phyloP scores from a whole-genome alignment of 305 asterid species.

The Fraxinus platypoda region DNA sequence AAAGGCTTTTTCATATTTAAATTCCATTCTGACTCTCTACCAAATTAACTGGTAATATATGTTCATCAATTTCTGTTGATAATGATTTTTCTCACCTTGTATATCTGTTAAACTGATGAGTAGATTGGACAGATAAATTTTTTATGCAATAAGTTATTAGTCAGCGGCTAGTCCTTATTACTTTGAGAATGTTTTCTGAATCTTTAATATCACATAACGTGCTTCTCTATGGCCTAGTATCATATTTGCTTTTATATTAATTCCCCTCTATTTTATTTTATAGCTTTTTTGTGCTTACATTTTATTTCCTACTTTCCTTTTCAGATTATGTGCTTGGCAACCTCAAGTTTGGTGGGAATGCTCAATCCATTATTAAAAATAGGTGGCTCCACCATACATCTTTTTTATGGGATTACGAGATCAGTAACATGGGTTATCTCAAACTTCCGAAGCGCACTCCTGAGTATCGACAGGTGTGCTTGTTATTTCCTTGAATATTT shows the following conservation, averaged over 20 bases:
- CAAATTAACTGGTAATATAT: background rate
- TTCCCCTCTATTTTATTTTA: background rate
- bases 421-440: conserved; percentile 72
- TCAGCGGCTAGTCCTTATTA: background rate
- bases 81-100: background rate
- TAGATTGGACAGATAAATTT: background rate
- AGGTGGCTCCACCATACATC: conserved; percentile 97
- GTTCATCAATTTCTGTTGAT: background rate
- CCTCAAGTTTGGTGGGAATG: conserved; percentile 90
- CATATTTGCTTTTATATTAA: background rate
- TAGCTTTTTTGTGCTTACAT: background rate
- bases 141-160: background rate
- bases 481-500: background rate
- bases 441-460: conserved; percentile 81
- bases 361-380: conserved; percentile 81
- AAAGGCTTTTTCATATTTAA: background rate
- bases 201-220: background rate
- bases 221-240: background rate
- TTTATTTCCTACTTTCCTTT: background rate
- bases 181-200: background rate
- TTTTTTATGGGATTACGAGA: conserved; percentile 84
- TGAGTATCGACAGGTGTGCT: conserved; percentile 70
- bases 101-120: background rate
- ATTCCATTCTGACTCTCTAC: background rate
- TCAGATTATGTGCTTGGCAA: conserved; percentile 83